phyloP scores from a whole-genome alignment of 441 rosid species.

The Populus hybrid region DNA sequence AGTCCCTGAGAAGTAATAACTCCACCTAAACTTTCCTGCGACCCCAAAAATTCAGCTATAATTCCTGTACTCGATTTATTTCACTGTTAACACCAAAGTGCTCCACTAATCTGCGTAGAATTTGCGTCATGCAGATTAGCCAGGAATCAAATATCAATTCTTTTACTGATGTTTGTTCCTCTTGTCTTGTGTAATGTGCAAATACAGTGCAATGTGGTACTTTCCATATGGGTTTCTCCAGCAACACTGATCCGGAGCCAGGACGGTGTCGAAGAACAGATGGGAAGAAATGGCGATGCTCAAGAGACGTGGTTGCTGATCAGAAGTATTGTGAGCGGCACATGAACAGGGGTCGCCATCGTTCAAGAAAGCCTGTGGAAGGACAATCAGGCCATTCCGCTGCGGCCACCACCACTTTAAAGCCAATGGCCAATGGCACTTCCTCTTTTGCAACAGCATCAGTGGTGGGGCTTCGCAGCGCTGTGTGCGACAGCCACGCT shows the following conservation, averaged over 20 bases:
- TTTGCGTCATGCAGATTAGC: background rate
- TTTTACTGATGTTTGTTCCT: background rate
- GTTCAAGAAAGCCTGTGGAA: slow-evolving; percentile 99
- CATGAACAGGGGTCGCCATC: slow-evolving; percentile 94
- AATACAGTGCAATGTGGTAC: slow-evolving; percentile 64
- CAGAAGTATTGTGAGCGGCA: slow-evolving; percentile 92
- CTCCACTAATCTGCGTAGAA: background rate
- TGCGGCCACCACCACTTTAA: slow-evolving; percentile 31
- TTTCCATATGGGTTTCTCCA: slow-evolving; percentile 70
- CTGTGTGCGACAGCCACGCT: slow-evolving; percentile 32
- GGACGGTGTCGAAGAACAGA: slow-evolving; percentile 93
- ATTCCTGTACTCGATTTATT: background rate
- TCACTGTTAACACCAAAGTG: background rate
- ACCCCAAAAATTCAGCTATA: background rate
- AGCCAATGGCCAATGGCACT: slow-evolving; percentile 21
- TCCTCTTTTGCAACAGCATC: slow-evolving; percentile 24
- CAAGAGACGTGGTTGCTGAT: slow-evolving; percentile 77
- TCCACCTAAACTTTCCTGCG: background rate
- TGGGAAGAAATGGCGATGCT: slow-evolving; percentile 98
- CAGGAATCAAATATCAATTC: background rate
- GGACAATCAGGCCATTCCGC: slow-evolving; percentile 65
- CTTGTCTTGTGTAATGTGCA: background rate
- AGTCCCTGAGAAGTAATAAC: background rate
- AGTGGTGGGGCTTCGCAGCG: slow-evolving; percentile 29
- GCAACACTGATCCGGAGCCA: slow-evolving; percentile 81